Percentiles rank a stretch among this genome's conserved stretches.
Evolutionary conservation across 1,284 basidiomycete genomes (phyloP).

Genomic region (Ceratobasidium sp.): DNA sequence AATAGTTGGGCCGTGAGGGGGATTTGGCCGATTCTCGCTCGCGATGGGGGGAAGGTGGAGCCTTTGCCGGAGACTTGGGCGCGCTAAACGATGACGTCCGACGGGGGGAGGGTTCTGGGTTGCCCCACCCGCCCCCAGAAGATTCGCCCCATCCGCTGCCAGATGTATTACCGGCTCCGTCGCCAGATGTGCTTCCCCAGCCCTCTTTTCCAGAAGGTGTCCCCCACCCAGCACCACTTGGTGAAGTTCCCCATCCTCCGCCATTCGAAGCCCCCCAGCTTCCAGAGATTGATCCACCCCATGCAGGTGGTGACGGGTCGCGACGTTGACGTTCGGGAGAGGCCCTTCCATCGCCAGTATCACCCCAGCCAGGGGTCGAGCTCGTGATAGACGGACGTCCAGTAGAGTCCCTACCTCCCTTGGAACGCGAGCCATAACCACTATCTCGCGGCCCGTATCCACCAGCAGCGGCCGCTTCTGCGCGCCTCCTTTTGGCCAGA

Average conservation of each 20-base stretch:
- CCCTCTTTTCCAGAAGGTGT: too few species aligned
- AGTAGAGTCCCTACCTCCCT: not conserved
- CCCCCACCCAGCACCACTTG: not conserved
- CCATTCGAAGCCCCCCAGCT: not conserved
- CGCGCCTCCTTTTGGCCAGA: not conserved
- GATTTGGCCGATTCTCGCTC: not conserved
- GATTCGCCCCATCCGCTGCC: not conserved
- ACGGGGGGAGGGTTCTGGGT: conserved; percentile 6
- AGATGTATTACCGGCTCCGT: not conserved
- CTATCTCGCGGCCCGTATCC: not conserved
- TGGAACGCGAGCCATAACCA: not conserved
- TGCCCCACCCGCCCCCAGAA: conserved; percentile 6
- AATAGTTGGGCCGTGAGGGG: not conserved
- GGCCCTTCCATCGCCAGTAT: not conserved
- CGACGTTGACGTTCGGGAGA: not conserved
- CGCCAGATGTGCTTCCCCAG: too few species aligned
- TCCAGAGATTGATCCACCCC: not conserved
- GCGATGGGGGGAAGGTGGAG: not conserved
- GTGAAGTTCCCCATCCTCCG: conserved; percentile 14
- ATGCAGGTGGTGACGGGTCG: not conserved
- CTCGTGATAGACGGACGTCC: conserved; percentile 1
- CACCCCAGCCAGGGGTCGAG: not conserved
- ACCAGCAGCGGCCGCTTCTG: not conserved
- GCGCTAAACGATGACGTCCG: conserved; percentile 8
- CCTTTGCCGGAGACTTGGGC: conserved; percentile 10